These are phyloP conservation scores for Fusarium sp. DNA, from an alignment of 2,329 filamentous ascomycete genomes.

Conservation along the genomic window DNA sequence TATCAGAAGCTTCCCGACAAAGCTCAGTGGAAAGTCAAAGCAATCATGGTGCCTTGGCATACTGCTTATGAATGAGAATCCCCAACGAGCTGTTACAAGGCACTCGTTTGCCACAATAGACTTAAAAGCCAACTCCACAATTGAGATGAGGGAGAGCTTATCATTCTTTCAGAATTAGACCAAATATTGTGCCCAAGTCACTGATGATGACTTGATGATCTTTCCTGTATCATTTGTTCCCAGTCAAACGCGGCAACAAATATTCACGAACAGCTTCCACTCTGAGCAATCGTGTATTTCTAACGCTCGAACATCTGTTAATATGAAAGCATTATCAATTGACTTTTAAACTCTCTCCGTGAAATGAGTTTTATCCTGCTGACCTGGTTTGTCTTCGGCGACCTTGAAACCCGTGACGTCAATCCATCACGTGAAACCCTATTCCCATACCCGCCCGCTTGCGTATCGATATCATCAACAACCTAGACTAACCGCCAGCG, in stretches of 20 bases:
- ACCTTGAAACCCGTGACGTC: neutral
- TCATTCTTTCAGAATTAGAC: no score
- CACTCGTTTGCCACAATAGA: rapidly evolving
- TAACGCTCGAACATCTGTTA: rapidly evolving
- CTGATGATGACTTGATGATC: neutral
- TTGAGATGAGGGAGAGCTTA: rapidly evolving
- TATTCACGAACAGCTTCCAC: neutral
- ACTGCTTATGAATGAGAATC: neutral
- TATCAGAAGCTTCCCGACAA: neutral
- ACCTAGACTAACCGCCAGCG: neutral
- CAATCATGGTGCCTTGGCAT: no score
- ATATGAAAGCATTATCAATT: rapidly evolving
- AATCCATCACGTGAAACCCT: neutral
- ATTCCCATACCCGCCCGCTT: neutral
- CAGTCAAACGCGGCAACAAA: neutral
- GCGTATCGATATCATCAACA: neutral
- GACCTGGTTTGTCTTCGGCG: neutral
- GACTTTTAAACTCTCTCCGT: rapidly evolving
- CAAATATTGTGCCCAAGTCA: neutral
- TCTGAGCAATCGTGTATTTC: neutral
- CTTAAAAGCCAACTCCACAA: rapidly evolving
- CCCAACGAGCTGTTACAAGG: neutral
- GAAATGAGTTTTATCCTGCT: neutral
- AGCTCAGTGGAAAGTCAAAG: neutral
- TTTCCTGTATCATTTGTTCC: neutral